A percentile compares a stretch with the other conserved stretches of the same genome.
These are phyloP conservation scores for Lasiodiplodia hormozganensis DNA, from an alignment of 2,329 filamentous ascomycete genomes.

Conservation along the genomic window DNA sequence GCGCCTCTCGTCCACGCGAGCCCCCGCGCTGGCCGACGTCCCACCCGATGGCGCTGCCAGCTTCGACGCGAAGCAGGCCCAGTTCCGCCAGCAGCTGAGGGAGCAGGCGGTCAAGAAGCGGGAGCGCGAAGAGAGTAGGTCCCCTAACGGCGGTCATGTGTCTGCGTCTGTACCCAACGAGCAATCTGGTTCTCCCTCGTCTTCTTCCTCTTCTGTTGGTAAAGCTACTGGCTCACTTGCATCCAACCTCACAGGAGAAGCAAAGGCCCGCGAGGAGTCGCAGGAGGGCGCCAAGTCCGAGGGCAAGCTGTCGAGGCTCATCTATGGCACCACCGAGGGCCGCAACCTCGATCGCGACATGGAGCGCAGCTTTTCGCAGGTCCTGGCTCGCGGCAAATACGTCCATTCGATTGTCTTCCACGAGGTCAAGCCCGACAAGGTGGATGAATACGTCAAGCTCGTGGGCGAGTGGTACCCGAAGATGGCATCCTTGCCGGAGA, in stretches of 20 bases:
- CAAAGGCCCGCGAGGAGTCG: conserved; percentile 65
- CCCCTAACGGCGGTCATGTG: conserved; percentile 43
- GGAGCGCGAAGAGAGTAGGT: conserved; percentile 85
- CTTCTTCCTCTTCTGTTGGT: conserved; percentile 40
- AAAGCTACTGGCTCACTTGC: conserved; percentile 68
- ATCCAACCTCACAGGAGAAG: conserved; percentile 55
- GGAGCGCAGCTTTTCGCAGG: conserved; percentile 93
- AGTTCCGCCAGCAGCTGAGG: conserved; percentile 83
- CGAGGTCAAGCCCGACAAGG: conserved; percentile 92
- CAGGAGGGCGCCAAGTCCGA: conserved; percentile 67
- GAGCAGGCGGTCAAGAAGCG: conserved; percentile 75
- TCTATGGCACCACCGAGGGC: conserved; percentile 96
- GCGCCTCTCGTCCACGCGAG: conserved; percentile 12
- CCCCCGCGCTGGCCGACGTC: conserved; percentile 86
- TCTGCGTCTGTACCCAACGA: conserved; percentile 45
- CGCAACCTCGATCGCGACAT: conserved; percentile 94
- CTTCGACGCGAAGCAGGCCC: conserved; percentile 84
- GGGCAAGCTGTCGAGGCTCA: conserved; percentile 79
- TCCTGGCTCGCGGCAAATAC: conserved; percentile 94
- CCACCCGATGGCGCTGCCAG: conserved; percentile 71
- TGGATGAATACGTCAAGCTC: conserved; percentile 90
- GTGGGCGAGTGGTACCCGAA: conserved; percentile 91
- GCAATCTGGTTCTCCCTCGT: conserved; percentile 43
- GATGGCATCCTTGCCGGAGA: conserved; percentile 83
- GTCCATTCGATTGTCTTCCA: conserved; percentile 98